Conservation (phyloP, 1,284 basidiomycete genomes). For the Fistulina hepatica region DNA sequence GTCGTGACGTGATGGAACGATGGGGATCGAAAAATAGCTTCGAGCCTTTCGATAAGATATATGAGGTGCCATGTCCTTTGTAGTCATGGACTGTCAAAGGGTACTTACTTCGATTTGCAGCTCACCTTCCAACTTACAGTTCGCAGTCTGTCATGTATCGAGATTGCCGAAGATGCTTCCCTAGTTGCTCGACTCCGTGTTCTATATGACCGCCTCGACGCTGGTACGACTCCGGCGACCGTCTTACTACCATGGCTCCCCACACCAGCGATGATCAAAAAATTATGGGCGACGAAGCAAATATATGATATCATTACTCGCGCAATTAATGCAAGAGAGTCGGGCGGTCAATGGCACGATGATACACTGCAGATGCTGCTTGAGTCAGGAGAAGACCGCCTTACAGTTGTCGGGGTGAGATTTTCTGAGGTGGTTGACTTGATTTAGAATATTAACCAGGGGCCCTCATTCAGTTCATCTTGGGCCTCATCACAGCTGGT, state of each 20-base stretch:
- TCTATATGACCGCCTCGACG: slow-evolving; percentile 56
- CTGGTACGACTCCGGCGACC: slow-evolving; percentile 56
- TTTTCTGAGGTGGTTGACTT: no score
- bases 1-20: slow-evolving; percentile 40
- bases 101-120: slow-evolving; percentile 24
- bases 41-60: slow-evolving; percentile 60
- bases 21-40: slow-evolving; percentile 52
- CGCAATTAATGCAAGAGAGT: slow-evolving; percentile 42
- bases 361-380: slow-evolving; percentile 65
- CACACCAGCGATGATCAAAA: slow-evolving; percentile 54
- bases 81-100: slow-evolving; percentile 3
- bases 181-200: slow-evolving; percentile 47
- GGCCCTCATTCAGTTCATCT: slow-evolving; percentile 50
- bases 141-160: slow-evolving; percentile 49
- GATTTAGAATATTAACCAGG: no score
- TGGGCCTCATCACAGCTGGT: slow-evolving; percentile 65
- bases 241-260: slow-evolving; percentile 66
- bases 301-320: slow-evolving; percentile 56
- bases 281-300: slow-evolving; percentile 56
- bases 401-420: slow-evolving; percentile 58
- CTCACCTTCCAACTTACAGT: slow-evolving; percentile 63
- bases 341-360: slow-evolving; percentile 42
- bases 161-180: slow-evolving; percentile 53
- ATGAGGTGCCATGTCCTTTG: slow-evolving; percentile 39
- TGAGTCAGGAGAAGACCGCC: slow-evolving; percentile 52